phyloP scores from a whole-genome alignment of 805 yeast species.

The Saccharomyces paradoxus region DNA sequence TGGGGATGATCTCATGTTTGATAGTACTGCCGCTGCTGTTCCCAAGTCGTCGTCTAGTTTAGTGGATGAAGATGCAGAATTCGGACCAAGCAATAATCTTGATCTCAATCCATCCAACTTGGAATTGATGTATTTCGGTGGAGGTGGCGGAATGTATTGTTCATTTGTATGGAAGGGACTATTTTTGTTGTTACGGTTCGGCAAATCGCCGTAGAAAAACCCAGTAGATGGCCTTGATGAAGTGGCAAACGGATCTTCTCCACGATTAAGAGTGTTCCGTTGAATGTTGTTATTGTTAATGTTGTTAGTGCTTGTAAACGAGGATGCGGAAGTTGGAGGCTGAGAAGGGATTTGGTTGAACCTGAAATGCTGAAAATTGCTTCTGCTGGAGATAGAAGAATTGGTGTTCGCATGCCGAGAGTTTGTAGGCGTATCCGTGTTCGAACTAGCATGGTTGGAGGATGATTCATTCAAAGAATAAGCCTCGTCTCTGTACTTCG shows the following conservation, averaged over 20 bases:
- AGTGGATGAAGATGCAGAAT: slow-evolving; percentile 4
- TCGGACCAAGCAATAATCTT: slow-evolving; percentile 21
- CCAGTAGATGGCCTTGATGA: neutral
- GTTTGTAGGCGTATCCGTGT: neutral
- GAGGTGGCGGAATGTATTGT: slow-evolving; percentile 15
- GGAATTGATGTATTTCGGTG: slow-evolving; percentile 28
- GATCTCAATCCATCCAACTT: slow-evolving; percentile 26
- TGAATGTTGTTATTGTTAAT: neutral
- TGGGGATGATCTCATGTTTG: slow-evolving; percentile 31
- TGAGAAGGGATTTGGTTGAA: slow-evolving; percentile 8
- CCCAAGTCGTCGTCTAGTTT: slow-evolving; percentile 21
- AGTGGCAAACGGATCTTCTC: neutral
- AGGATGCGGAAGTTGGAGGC: slow-evolving; percentile 12
- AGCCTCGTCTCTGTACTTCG: slow-evolving; percentile 18
- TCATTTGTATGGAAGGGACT: slow-evolving; percentile 2
- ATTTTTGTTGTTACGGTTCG: neutral
- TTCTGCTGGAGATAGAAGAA: neutral
- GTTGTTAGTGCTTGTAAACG: slow-evolving; percentile 4
- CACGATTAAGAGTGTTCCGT: neutral
- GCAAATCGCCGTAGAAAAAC: neutral
- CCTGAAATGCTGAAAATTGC: neutral
- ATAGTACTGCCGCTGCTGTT: slow-evolving; percentile 28
- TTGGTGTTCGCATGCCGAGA: neutral
- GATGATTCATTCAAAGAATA: slow-evolving; percentile 12
- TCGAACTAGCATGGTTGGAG: neutral